Conservation (phyloP, 768 basidiomycete species). For the Hericium rajendrae region DNA sequence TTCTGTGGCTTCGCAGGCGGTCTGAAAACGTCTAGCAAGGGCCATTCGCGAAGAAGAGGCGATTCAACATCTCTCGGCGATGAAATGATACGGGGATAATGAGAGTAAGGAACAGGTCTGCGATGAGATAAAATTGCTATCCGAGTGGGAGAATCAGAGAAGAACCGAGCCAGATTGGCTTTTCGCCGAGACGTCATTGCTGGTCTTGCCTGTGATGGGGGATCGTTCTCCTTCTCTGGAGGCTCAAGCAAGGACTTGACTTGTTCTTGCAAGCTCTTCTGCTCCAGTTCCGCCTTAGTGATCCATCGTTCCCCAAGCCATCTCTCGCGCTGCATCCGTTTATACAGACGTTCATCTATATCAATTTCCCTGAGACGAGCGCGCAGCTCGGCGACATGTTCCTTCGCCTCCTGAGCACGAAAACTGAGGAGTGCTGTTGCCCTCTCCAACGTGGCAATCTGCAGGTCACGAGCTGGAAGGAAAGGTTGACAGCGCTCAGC, state of each 20-base stretch:
- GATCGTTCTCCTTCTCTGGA: neutral
- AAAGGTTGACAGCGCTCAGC: neutral
- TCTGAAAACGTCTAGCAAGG: neutral
- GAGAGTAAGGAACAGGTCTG: neutral
- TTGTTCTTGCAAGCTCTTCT: neutral
- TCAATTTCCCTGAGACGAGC: conserved; percentile 4
- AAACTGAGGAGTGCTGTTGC: neutral
- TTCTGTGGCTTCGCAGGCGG: neutral
- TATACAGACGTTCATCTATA: neutral
- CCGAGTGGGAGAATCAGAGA: conserved; percentile 11
- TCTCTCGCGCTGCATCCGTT: conserved; percentile 5
- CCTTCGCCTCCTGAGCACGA: neutral
- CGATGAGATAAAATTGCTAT: neutral
- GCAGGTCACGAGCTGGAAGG: neutral
- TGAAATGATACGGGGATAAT: neutral
- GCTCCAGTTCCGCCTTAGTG: conserved; percentile 2
- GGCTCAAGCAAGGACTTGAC: neutral
- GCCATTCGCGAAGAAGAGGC: neutral
- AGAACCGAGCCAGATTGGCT: conserved; percentile 11
- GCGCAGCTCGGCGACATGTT: conserved; percentile 8
- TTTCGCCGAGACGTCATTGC: conserved; percentile 1
- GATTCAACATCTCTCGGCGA: neutral
- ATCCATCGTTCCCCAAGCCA: conserved; percentile 14
- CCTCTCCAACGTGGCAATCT: neutral
- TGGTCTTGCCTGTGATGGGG: neutral